Evolutionary conservation across 192 early-diverging fungal genomes (phyloP).

Genomic region (Gryganskiella cystojenkinii): DNA sequence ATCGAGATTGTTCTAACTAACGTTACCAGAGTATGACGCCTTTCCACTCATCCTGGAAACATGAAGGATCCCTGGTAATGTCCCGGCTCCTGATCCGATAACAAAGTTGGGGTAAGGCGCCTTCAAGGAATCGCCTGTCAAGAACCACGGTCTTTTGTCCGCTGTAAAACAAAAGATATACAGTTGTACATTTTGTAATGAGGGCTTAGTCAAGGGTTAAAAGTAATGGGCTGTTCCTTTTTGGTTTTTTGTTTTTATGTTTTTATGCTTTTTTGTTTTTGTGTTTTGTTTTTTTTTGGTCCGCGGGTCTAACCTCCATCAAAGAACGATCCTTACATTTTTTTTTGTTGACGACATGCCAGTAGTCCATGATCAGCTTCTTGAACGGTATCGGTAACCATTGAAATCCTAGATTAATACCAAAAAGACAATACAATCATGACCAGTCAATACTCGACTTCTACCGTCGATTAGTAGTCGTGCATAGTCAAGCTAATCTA

Average conservation of each 20-base stretch:
- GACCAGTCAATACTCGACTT: too few species aligned
- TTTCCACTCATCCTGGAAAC: conserved; percentile 46
- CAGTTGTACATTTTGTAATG: too few species aligned
- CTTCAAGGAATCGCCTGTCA: conserved; percentile 27
- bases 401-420: conserved; percentile 18
- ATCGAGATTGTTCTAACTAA: too few species aligned
- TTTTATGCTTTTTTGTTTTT: too few species aligned
- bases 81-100: conserved; percentile 27
- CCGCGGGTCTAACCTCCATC: too few species aligned
- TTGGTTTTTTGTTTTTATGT: too few species aligned
- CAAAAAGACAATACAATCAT: not conserved
- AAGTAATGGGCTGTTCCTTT: too few species aligned
- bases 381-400: conserved; percentile 51
- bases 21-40: conserved; percentile 41
- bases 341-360: conserved; percentile 37
- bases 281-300: too few species aligned
- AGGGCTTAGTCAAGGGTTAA: too few species aligned
- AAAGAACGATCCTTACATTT: conserved; percentile 13
- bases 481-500: too few species aligned
- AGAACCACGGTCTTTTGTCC: conserved; percentile 44
- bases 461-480: too few species aligned
- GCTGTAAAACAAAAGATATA: too few species aligned
- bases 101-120: conserved; percentile 42
- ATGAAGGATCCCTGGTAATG: conserved; percentile 34
- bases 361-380: conserved; percentile 50